Base-by-base conservation (phyloP, 352 stramenopile species). In the Globisporangium heterothallicum region DNA sequence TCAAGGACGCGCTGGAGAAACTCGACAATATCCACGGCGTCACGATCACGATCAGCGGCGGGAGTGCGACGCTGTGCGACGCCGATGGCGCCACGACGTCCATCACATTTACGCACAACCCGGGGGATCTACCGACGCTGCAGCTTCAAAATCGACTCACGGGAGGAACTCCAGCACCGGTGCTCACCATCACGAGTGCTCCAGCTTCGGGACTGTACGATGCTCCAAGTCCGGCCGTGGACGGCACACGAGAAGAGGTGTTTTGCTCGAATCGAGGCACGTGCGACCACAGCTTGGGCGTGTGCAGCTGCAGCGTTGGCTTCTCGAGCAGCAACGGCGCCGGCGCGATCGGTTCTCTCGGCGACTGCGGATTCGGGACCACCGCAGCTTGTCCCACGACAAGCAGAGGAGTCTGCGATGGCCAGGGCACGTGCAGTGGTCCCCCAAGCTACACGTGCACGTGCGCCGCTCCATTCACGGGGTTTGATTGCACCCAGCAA, bases 201-300 rank as follows among this genome's bases (percentile, higher is more conserved):
- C 47, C 47, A 38, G 19, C 3, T 6, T 42, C 48, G 3, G 32
- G 38, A 0, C 10, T 55, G 6, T 61, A 60, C 42, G 10, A 49
- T 60, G 7, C 13, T 26, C 12, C 67, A 38, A 5, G 12, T 3
- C 32, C 55, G 0, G 41, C 50, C 12, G 61, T 59, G 12, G 50
- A 65, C 19, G 79, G 79, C 18, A 86, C 68, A 0, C 72, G 70
- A 3, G 76, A 85, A 35, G 68, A 79, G 35, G 58, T 46, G 4
- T 70, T 94, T 61, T 98, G 93, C 62, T 92, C 86, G 0, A 97
- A 97, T 59, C 72, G 68, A 29, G 84, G 85, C 18, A 32, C 50
- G 2, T 96, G 84, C 26, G 70, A 94, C 30, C 61, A 69, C 19
- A 56, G 32, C 10, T 76, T 65, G 0, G 86, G 86, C 10, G 36